A percentile compares a stretch with the other conserved stretches of the same genome.
phyloP scores from a whole-genome alignment of 306 rosid species.

The Fragaria nilgerrensis region DNA sequence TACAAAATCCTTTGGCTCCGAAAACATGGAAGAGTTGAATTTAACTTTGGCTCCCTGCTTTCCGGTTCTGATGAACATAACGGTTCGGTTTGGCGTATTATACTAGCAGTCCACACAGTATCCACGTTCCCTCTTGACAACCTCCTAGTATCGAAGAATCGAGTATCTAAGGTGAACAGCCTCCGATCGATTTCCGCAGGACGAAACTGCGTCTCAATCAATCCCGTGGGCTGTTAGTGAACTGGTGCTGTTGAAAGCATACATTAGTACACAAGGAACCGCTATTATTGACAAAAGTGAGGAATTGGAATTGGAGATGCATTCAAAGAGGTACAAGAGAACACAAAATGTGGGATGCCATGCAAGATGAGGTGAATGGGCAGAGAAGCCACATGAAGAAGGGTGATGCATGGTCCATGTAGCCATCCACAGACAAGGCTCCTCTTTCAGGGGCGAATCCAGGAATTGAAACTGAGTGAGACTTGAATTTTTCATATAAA shows the following conservation, averaged over 20 bases:
- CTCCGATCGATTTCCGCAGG: neutral
- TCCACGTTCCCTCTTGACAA: too few species aligned
- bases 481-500: too few species aligned
- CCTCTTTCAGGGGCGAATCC: too few species aligned
- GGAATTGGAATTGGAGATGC: neutral
- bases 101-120: neutral
- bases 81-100: neutral
- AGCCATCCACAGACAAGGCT: conserved; percentile 12
- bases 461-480: too few species aligned
- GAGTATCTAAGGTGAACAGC: neutral
- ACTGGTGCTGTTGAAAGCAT: neutral
- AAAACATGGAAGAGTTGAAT: neutral
- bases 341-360: neutral
- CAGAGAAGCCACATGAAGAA: conserved; percentile 1
- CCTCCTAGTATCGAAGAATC: too few species aligned
- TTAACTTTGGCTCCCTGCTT: neutral
- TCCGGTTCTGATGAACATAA: neutral
- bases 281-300: neutral
- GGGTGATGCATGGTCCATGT: conserved; percentile 6
- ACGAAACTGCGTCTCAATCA: neutral
- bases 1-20: neutral
- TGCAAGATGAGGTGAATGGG: neutral
- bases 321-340: neutral
- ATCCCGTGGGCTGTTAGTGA: neutral
- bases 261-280: neutral